Conservation (phyloP, 768 basidiomycete species). For the Asterophora lycoperdoides region DNA sequence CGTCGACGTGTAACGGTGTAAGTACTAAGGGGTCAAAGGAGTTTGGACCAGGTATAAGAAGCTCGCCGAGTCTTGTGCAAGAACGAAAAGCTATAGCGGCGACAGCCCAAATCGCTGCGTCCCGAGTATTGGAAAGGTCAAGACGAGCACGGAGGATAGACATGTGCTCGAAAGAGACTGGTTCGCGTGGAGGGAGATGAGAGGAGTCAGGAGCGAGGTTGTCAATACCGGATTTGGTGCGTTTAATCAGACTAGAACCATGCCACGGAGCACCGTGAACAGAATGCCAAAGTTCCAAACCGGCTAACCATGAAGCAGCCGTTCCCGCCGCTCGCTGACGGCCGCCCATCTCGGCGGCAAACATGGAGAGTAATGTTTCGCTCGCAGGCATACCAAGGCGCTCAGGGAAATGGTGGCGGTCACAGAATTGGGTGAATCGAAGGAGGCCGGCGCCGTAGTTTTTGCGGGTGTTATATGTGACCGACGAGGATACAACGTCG, state of each 20-base stretch:
- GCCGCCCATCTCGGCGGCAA: slow-evolving; percentile 13
- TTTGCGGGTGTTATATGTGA: too few relatives aligned
- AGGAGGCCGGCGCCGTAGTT: too few relatives aligned
- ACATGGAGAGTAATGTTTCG: slow-evolving; percentile 23
- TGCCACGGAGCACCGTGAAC: slow-evolving; percentile 28
- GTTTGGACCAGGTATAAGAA: too few relatives aligned
- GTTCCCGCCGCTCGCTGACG: slow-evolving; percentile 5
- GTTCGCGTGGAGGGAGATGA: slow-evolving; percentile 14
- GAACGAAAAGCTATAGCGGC: slow-evolving; percentile 1
- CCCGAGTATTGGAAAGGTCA: slow-evolving; percentile 7
- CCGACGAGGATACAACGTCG: too few relatives aligned
- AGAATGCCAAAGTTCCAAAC: background rate
- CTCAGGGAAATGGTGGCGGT: too few relatives aligned
- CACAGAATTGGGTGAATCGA: too few relatives aligned
- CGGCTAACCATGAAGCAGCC: slow-evolving; percentile 24
- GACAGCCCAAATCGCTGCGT: slow-evolving; percentile 7
- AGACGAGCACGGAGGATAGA: slow-evolving; percentile 11
- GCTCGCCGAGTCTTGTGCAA: too few relatives aligned
- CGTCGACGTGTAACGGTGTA: background rate
- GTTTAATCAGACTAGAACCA: slow-evolving; percentile 17
- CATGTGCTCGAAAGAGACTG: slow-evolving; percentile 31
- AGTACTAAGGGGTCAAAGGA: too few relatives aligned
- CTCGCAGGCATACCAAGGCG: too few relatives aligned
- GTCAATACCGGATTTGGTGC: slow-evolving; percentile 10
- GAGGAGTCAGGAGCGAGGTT: slow-evolving; percentile 4